phyloP scores from a whole-genome alignment of 176 grass and related monocot genomes.

The Triticum dicoccoides region DNA sequence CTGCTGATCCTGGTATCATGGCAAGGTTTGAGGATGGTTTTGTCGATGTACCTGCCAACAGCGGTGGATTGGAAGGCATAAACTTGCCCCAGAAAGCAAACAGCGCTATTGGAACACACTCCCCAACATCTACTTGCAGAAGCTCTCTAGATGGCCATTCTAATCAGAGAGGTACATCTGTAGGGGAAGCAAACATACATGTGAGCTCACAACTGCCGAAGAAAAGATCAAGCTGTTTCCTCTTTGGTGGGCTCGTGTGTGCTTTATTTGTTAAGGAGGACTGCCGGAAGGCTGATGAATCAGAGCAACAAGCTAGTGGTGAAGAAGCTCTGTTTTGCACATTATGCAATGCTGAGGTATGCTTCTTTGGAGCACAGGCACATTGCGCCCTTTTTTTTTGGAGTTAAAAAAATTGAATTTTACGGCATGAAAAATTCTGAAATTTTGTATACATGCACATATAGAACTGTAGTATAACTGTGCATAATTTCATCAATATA shows the following conservation, averaged over 20 bases:
- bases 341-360: conserved; percentile 95
- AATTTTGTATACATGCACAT: no score
- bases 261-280: conserved; percentile 91
- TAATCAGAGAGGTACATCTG: conserved; percentile 51
- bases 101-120: conserved; percentile 53
- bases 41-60: conserved; percentile 53
- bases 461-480: no score
- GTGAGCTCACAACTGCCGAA: conserved; percentile 26
- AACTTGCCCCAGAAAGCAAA: conserved; percentile 46
- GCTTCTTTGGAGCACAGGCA: background rate
- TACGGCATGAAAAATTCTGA: no score
- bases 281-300: conserved; percentile 72
- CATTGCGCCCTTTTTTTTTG: no score
- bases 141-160: conserved; percentile 74
- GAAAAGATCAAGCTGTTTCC: conserved; percentile 70
- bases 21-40: conserved; percentile 82
- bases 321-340: conserved; percentile 97
- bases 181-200: conserved; percentile 41
- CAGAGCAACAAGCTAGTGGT: conserved; percentile 62
- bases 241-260: conserved; percentile 70
- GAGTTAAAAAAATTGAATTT: no score
- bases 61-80: conserved; percentile 38
- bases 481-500: no score
- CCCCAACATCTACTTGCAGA: conserved; percentile 62
- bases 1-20: conserved; percentile 98